Base-by-base conservation (phyloP, 2,329 filamentous ascomycete genomes). In the Zasmidium cellare region DNA sequence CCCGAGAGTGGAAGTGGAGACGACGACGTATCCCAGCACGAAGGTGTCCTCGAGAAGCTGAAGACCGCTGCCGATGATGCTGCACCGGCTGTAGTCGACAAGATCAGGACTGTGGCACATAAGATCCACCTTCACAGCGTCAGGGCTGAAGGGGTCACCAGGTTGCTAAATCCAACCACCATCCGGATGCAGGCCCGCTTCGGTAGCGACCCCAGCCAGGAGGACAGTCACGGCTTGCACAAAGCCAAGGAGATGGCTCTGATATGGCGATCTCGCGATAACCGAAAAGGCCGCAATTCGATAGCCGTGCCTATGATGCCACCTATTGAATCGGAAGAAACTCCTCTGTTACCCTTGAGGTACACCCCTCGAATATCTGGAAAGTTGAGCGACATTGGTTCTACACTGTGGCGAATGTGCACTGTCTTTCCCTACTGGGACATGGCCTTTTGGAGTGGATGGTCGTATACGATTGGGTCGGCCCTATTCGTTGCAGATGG, bases 341-440 rank as follows among this genome's bases (percentile, higher is more conserved):
- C 41, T 1, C 46, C 53, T 1, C 58, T 63, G 23, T 23, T 64
- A 12, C 62, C 62, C 1, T 44, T 60, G 53, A 44, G 55, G 3
- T 64, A 57, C 18, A 64, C 59, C 3, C 60, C 60, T 45, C 51
- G 53, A 3, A 53, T 62, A 47, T 58, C 46, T 12, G 46, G 51
- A 3, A 60, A 53, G 25, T 11, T 58, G 25, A 49, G 51, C 22
- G 51, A 60, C 23, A 60, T 62, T 35, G 57, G 51, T 2, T 53
- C 19, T 5, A 58, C 52, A 19, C 22, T 68, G 18, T 55, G 52
- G 28, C 54, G 46, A 1, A 71, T 70, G 68, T 50, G 61, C 22
- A 65, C 62, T 12, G 67, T 63, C 11, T 69, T 71, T 57, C 63
- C 69, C 3, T 69, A 69, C 49, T 67, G 68, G 66, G 67, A 71